Evolutionary conservation across 768 basidiomycete genomes (phyloP).

Genomic region (Suillus placidus): DNA sequence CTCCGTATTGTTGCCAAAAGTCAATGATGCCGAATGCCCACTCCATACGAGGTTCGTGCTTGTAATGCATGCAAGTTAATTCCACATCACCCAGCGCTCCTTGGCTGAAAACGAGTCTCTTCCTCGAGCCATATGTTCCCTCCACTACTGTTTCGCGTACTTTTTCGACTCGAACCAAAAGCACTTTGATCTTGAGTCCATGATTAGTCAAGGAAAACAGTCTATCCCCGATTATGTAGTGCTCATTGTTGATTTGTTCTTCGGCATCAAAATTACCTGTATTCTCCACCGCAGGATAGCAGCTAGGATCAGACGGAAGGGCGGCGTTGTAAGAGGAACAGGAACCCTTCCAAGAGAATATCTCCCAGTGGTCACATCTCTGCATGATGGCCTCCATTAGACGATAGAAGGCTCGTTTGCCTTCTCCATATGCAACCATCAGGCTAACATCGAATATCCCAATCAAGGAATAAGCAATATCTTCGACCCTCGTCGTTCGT

Average conservation of each 20-base stretch:
- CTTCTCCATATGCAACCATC: conserved; percentile 34
- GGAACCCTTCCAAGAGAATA: conserved; percentile 28
- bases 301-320: conserved; percentile 23
- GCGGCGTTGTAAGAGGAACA: conserved; percentile 22
- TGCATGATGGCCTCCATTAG: conserved; percentile 24
- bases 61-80: conserved; percentile 1
- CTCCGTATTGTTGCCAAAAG: conserved; percentile 5
- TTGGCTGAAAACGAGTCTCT: neutral
- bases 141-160: neutral
- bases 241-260: neutral
- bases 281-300: conserved; percentile 16
- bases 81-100: neutral
- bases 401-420: conserved; percentile 31
- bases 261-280: neutral
- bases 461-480: conserved; percentile 30
- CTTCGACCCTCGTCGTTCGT: conserved; percentile 32
- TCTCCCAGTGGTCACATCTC: conserved; percentile 22
- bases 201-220: conserved; percentile 7
- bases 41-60: neutral
- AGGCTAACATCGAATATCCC: conserved; percentile 30
- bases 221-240: conserved; percentile 1
- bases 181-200: conserved; percentile 5
- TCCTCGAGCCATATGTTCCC: conserved; percentile 4
- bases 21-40: conserved; percentile 9
- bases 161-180: conserved; percentile 4